Evolutionary conservation across 768 basidiomycete species (phyloP).

Genomic region (Nidularia pulvinata): DNA sequence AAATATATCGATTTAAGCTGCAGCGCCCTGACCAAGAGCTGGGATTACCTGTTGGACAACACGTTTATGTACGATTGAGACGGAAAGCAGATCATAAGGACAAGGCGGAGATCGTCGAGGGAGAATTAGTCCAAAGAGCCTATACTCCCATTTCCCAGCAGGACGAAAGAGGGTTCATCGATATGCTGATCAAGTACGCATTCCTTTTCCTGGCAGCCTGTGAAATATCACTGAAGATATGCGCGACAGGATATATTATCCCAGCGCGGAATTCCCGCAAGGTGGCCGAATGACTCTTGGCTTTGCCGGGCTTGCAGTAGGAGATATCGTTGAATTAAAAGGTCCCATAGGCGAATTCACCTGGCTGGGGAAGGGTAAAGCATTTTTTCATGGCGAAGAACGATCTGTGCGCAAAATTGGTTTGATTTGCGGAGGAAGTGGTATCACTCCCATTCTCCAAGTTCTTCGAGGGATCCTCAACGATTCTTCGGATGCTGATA

Average conservation of each 20-base stretch:
- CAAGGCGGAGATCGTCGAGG: slow-evolving; percentile 10
- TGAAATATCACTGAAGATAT: not conserved
- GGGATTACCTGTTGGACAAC: slow-evolving; percentile 60
- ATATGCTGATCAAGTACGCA: slow-evolving; percentile 51
- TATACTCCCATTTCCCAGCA: slow-evolving; percentile 57
- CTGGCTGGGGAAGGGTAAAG: slow-evolving; percentile 42
- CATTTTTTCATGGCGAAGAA: slow-evolving; percentile 30
- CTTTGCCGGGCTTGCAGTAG: slow-evolving; percentile 40
- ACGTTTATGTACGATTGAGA: slow-evolving; percentile 51
- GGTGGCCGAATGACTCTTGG: slow-evolving; percentile 57
- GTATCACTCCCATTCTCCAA: slow-evolving; percentile 61
- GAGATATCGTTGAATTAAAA: slow-evolving; percentile 53
- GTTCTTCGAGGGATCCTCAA: slow-evolving; percentile 45
- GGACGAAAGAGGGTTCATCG: slow-evolving; percentile 42
- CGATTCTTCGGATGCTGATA: slow-evolving; percentile 31
- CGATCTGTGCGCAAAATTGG: slow-evolving; percentile 38
- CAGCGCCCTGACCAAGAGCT: slow-evolving; percentile 34
- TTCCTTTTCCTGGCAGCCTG: not conserved
- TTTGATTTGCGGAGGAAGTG: slow-evolving; percentile 59
- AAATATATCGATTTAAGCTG: slow-evolving; percentile 49
- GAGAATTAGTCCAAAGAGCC: slow-evolving; percentile 51
- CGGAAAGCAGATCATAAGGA: slow-evolving; percentile 21
- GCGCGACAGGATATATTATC: slow-evolving; percentile 30
- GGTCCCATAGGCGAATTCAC: slow-evolving; percentile 60
- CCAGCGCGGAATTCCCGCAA: slow-evolving; percentile 24